phyloP scores from a whole-genome alignment of 768 basidiomycete genomes.

The Xerocomellus dryophilus region DNA sequence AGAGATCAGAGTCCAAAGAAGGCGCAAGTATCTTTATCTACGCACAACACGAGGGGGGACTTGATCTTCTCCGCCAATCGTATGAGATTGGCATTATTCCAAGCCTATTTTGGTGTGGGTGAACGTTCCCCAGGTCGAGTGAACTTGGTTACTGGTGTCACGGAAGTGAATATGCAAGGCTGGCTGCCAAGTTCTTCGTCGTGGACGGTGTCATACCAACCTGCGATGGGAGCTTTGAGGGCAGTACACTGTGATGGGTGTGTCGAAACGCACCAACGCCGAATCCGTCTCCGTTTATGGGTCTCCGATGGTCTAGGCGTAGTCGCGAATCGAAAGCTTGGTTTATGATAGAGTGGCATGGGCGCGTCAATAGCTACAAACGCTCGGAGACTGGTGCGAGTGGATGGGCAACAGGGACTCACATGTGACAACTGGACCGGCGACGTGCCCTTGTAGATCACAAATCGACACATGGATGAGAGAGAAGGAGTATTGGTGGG shows the following conservation, averaged over 20 bases:
- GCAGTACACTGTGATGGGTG: background rate
- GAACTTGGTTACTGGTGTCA: conserved; percentile 69
- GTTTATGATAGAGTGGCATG: conserved; percentile 94
- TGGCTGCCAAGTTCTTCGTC: conserved; percentile 81
- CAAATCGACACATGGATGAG: conserved; percentile 76
- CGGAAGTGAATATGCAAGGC: conserved; percentile 94
- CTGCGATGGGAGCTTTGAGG: conserved; percentile 36
- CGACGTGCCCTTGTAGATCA: conserved; percentile 93
- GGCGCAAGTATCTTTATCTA: conserved; percentile 8
- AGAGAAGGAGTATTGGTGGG: background rate
- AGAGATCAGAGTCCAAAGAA: conserved; percentile 3
- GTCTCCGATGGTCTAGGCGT: conserved; percentile 72
- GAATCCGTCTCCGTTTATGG: conserved; percentile 96
- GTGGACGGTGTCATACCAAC: conserved; percentile 90
- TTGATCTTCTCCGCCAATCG: conserved; percentile 96
- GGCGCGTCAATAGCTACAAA: conserved; percentile 79
- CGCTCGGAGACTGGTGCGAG: conserved; percentile 1
- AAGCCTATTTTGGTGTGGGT: conserved; percentile 58
- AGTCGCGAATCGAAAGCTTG: conserved; percentile 95
- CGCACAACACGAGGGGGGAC: conserved; percentile 90
- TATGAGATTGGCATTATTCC: conserved; percentile 94
- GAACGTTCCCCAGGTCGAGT: background rate
- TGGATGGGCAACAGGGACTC: conserved; percentile 12
- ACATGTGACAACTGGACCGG: conserved; percentile 91
- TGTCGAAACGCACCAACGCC: conserved; percentile 69